A percentile compares a stretch with the other conserved stretches of the same genome.
Conservation (phyloP, 1,139 yeast genomes). For the Zygosaccharomyces pseudobailii region DNA sequence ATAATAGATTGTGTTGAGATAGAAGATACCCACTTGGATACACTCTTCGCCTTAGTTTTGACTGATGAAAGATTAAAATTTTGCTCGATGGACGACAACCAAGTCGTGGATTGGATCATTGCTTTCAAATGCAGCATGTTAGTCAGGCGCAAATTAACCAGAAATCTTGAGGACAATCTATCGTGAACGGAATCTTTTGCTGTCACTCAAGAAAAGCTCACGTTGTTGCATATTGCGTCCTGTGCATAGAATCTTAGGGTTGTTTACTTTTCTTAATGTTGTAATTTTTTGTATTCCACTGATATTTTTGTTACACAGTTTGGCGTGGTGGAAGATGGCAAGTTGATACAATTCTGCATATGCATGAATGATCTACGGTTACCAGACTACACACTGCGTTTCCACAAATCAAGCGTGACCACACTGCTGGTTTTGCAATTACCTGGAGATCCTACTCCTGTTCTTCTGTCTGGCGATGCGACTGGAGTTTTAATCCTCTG, state of each 20-base stretch:
- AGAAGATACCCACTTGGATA: conserved; percentile 14
- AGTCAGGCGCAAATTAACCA: conserved; percentile 11
- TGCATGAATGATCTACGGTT: conserved; percentile 8
- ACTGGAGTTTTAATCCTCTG: conserved; percentile 25
- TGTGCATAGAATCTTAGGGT: background rate
- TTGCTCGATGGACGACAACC: conserved; percentile 20
- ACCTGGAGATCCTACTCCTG: conserved; percentile 11
- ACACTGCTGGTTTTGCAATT: conserved; percentile 8
- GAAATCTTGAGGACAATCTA: background rate
- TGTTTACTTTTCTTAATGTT: background rate
- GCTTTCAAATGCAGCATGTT: conserved; percentile 21
- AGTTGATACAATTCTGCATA: background rate
- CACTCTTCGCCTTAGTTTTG: conserved; percentile 19
- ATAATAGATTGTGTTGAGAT: conserved; percentile 24
- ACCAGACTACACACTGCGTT: conserved; percentile 18
- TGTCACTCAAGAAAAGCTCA: background rate
- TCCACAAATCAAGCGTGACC: conserved; percentile 18
- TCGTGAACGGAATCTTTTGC: background rate
- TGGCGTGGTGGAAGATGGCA: background rate
- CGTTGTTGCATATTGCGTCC: no score
- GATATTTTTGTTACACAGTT: background rate
- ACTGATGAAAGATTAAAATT: conserved; percentile 19
- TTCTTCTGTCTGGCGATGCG: conserved; percentile 28
- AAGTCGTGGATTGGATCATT: conserved; percentile 26
- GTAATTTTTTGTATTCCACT: background rate